Evolutionary conservation across 2,329 filamentous ascomycete genomes (phyloP).

Genomic region (Diplodia sapinea): DNA sequence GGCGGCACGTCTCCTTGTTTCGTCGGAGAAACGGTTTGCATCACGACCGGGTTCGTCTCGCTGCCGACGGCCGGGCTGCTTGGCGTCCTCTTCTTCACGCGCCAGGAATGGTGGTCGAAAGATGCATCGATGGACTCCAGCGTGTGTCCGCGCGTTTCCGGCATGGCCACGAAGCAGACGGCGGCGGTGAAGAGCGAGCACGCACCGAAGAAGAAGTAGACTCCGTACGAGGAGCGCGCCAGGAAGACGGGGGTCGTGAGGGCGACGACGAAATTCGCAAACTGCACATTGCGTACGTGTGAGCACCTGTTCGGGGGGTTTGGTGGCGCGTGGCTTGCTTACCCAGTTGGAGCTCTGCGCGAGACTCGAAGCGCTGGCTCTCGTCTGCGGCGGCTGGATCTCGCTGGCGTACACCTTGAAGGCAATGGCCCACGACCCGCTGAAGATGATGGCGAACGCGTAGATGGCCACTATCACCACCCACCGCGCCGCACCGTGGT

Average conservation of each 20-base stretch:
- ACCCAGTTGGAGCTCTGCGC: conserved; percentile 62
- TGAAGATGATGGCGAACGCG: conserved; percentile 55
- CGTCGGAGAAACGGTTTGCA: conserved; percentile 5
- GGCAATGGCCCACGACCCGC: conserved; percentile 60
- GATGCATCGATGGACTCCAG: conserved; percentile 59
- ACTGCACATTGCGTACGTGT: conserved; percentile 33
- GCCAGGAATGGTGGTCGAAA: conserved; percentile 45
- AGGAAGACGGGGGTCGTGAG: conserved; percentile 59
- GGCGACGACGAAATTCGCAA: conserved; percentile 43
- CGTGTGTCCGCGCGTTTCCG: conserved; percentile 56
- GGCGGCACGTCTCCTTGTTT: neutral
- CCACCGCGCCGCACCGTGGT: conserved; percentile 54
- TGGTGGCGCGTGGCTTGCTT: conserved; percentile 32
- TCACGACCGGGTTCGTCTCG: conserved; percentile 15
- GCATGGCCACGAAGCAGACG: conserved; percentile 52
- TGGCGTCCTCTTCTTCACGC: conserved; percentile 1
- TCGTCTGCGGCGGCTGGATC: conserved; percentile 62
- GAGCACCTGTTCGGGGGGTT: neutral
- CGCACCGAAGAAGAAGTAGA: conserved; percentile 45
- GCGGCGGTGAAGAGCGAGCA: conserved; percentile 37
- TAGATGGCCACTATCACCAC: conserved; percentile 59
- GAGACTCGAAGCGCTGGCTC: conserved; percentile 61
- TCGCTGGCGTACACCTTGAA: conserved; percentile 64
- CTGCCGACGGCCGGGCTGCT: neutral
- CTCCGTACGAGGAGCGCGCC: conserved; percentile 44